These are phyloP conservation scores for Passiflora organensis DNA, from an alignment of 345 rosid species.

Conservation along the genomic window DNA sequence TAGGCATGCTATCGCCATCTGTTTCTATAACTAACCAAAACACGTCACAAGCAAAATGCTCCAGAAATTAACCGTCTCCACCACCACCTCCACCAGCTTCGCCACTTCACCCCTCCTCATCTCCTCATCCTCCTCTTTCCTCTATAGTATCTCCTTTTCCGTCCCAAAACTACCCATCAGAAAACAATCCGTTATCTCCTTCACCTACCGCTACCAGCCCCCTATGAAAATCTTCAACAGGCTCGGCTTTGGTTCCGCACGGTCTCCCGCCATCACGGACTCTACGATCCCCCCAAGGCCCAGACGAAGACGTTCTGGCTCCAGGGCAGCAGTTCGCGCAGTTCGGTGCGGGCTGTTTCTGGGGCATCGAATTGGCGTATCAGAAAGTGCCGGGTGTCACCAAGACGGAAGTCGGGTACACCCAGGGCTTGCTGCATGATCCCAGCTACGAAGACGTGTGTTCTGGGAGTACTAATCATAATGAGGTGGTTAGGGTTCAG, in stretches of 20 bases:
- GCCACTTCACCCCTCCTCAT: slow-evolving; percentile 8
- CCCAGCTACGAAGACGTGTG: slow-evolving; percentile 82
- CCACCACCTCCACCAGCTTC: too few species aligned
- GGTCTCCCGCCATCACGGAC: slow-evolving; percentile 38
- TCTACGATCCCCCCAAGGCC: slow-evolving; percentile 62
- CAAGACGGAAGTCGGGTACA: slow-evolving; percentile 82
- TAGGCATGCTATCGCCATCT: too few species aligned
- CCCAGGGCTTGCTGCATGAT: slow-evolving; percentile 54
- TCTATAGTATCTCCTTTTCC: slow-evolving; percentile 8
- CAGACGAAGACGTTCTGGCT: slow-evolving; percentile 66
- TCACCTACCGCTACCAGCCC: slow-evolving; percentile 24
- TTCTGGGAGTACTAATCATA: slow-evolving; percentile 58
- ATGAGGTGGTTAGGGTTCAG: slow-evolving; percentile 82
- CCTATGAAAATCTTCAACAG: slow-evolving; percentile 87
- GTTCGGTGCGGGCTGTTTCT: slow-evolving; percentile 95
- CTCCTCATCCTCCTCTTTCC: slow-evolving; percentile 12
- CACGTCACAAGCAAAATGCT: slow-evolving; percentile 11
- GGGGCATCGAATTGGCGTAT: slow-evolving; percentile 88
- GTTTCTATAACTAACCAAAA: neutral
- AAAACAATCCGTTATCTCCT: slow-evolving; percentile 8
- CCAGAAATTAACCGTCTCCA: slow-evolving; percentile 4
- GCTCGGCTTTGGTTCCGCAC: slow-evolving; percentile 62
- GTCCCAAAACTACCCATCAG: slow-evolving; percentile 3
- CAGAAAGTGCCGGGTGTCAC: slow-evolving; percentile 81
- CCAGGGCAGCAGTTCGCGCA: slow-evolving; percentile 75